Evolutionary conservation across 2,329 filamentous ascomycete genomes (phyloP).

Genomic region (Ophiostoma pallidulum): DNA sequence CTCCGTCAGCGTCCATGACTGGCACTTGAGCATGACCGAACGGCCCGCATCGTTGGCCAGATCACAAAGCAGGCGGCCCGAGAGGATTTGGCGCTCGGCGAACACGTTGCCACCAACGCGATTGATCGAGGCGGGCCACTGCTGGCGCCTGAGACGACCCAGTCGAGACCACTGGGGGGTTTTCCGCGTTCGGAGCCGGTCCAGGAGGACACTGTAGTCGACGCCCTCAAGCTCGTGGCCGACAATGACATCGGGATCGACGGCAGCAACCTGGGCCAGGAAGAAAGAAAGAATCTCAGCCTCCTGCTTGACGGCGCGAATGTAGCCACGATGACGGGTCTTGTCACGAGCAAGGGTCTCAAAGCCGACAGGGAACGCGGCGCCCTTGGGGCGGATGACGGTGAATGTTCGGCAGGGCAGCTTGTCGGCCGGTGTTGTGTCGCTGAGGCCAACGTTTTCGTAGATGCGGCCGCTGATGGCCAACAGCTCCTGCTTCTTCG

Average conservation of each 20-base stretch:
- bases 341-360: constrained; percentile 64
- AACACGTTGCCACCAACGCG: constrained; percentile 86
- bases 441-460: constrained; percentile 75
- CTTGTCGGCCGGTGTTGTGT: constrained; percentile 81
- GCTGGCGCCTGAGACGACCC: constrained; percentile 68
- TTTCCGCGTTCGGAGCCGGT: constrained; percentile 78
- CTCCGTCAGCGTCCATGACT: constrained; percentile 95
- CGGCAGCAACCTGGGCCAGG: constrained; percentile 74
- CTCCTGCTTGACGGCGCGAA: constrained; percentile 77
- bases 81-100: constrained; percentile 79
- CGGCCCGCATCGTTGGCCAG: constrained; percentile 94
- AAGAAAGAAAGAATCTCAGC: constrained; percentile 80
- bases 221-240: constrained; percentile 96
- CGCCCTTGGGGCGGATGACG: constrained; percentile 69
- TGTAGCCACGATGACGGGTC: constrained; percentile 53
- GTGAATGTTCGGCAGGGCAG: constrained; percentile 88
- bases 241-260: constrained; percentile 87
- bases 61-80: constrained; percentile 85
- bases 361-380: constrained; percentile 76
- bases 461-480: constrained; percentile 88
- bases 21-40: constrained; percentile 92
- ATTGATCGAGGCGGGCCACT: constrained; percentile 82
- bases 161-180: constrained; percentile 92
- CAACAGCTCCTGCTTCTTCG: constrained; percentile 94
- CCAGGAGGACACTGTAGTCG: constrained; percentile 85